These are phyloP conservation scores for Lachnellula subtilissima DNA, from an alignment of 2,329 filamentous ascomycete species.

Conservation along the genomic window DNA sequence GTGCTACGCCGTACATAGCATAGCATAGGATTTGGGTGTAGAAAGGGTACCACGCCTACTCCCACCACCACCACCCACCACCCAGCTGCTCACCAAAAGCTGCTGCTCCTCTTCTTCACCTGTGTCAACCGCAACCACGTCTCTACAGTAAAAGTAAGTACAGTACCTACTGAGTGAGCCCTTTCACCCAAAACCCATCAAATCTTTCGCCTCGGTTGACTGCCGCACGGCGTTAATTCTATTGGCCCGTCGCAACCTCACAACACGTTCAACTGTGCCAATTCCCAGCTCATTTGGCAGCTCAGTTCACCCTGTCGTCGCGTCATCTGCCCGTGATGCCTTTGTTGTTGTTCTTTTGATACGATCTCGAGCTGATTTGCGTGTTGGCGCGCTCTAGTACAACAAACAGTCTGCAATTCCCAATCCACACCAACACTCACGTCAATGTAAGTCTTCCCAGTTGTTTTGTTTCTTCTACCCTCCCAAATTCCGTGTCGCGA, in stretches of 20 bases:
- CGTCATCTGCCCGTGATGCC: constrained; percentile 15
- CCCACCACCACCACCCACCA: too few relatives aligned
- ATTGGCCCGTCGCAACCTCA: constrained; percentile 8
- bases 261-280: constrained; percentile 12
- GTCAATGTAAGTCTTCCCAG: constrained; percentile 16
- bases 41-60: too few relatives aligned
- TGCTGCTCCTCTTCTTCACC: too few relatives aligned
- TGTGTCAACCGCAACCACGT: too few relatives aligned
- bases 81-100: too few relatives aligned
- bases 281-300: neutral
- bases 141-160: too few relatives aligned
- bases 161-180: too few relatives aligned
- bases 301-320: constrained; percentile 18
- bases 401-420: constrained; percentile 12
- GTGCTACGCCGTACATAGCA: too few relatives aligned
- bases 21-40: too few relatives aligned
- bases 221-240: too few relatives aligned
- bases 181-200: too few relatives aligned
- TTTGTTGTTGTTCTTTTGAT: constrained; percentile 18
- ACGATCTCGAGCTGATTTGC: constrained; percentile 14
- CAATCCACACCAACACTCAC: constrained; percentile 5
- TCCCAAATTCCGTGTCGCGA: constrained; percentile 15
- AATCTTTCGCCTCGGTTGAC: neutral
- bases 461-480: constrained; percentile 10
- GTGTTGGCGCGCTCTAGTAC: constrained; percentile 12